phyloP scores from a whole-genome alignment of 2,329 filamentous ascomycete species.

The Trichoderma afroharzianum region DNA sequence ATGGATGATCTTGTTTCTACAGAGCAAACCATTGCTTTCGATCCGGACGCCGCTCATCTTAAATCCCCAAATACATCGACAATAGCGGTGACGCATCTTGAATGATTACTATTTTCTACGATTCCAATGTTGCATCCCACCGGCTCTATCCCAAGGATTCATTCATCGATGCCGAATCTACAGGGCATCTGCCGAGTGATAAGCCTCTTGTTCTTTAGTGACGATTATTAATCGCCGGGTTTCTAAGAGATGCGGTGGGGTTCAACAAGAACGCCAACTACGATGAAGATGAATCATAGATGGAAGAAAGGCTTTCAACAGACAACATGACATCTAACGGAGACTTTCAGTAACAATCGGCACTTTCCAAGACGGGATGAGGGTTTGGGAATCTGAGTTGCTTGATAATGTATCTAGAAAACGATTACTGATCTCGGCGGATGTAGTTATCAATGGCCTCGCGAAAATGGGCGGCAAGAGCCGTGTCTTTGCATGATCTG shows the following conservation, averaged over 20 bases:
- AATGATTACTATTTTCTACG: not conserved
- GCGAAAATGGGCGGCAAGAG: not conserved
- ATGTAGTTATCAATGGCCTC: not conserved
- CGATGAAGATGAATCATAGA: not conserved
- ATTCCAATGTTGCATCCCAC: not conserved
- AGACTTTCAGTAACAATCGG: not conserved
- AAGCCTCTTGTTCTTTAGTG: not conserved
- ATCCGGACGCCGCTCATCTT: not conserved
- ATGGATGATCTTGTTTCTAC: not conserved
- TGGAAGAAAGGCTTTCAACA: too few species aligned
- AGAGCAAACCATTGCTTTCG: not conserved
- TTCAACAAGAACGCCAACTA: not conserved
- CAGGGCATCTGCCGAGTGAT: not conserved
- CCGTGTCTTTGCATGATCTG: not conserved
- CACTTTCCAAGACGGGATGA: not conserved
- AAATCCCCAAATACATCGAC: not conserved
- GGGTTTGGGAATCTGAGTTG: not conserved
- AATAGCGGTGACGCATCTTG: not conserved
- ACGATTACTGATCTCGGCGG: not conserved
- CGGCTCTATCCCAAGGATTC: not conserved
- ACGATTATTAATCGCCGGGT: not conserved
- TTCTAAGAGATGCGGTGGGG: not conserved
- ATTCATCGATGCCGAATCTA: not conserved
- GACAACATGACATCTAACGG: not conserved
- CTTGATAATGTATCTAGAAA: not conserved